A percentile compares a stretch with the other conserved stretches of the same genome.
Evolutionary conservation across 2,329 filamentous ascomycete species (phyloP).

Genomic region (Pseudopithomyces maydicus): DNA sequence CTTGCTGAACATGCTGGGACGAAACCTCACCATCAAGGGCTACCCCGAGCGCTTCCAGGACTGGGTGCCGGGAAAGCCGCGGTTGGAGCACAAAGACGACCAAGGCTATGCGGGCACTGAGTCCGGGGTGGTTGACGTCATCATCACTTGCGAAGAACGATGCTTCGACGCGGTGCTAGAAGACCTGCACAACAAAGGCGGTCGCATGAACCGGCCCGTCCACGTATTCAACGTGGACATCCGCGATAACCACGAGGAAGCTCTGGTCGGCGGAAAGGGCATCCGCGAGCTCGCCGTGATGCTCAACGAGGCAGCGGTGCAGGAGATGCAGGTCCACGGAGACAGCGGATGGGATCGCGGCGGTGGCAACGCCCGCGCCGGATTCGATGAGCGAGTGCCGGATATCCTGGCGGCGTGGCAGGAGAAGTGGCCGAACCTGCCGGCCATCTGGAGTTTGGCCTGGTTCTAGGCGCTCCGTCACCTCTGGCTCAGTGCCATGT

Average conservation of each 20-base stretch:
- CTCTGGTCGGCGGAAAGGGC: slow-evolving; percentile 83
- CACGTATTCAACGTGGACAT: slow-evolving; percentile 99
- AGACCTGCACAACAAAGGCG: slow-evolving; percentile 83
- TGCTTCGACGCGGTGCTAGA: slow-evolving; percentile 99
- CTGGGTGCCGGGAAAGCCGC: slow-evolving; percentile 86
- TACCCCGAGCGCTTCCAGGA: slow-evolving; percentile 98
- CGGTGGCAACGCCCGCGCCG: slow-evolving; percentile 62
- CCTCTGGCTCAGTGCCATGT: too few species aligned
- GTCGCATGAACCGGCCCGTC: slow-evolving; percentile 86
- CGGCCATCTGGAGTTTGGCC: slow-evolving; percentile 90
- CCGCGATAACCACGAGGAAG: slow-evolving; percentile 97
- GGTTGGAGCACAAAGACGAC: slow-evolving; percentile 72
- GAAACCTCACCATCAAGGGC: slow-evolving; percentile 91
- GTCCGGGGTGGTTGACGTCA: slow-evolving; percentile 86
- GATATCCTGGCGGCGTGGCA: slow-evolving; percentile 94
- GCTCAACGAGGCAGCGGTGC: slow-evolving; percentile 77
- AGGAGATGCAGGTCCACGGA: slow-evolving; percentile 74
- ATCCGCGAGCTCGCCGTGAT: slow-evolving; percentile 90
- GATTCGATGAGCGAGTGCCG: slow-evolving; percentile 91
- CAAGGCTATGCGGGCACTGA: slow-evolving; percentile 82
- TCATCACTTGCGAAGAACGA: slow-evolving; percentile 96
- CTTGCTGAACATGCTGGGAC: slow-evolving; percentile 91
- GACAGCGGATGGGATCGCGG: slow-evolving; percentile 70
- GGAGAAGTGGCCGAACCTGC: slow-evolving; percentile 88
- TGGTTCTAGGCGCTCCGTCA: slow-evolving; percentile 73